phyloP scores from a whole-genome alignment of 768 basidiomycete genomes.

The Tylopilus rubrobrunneus region DNA sequence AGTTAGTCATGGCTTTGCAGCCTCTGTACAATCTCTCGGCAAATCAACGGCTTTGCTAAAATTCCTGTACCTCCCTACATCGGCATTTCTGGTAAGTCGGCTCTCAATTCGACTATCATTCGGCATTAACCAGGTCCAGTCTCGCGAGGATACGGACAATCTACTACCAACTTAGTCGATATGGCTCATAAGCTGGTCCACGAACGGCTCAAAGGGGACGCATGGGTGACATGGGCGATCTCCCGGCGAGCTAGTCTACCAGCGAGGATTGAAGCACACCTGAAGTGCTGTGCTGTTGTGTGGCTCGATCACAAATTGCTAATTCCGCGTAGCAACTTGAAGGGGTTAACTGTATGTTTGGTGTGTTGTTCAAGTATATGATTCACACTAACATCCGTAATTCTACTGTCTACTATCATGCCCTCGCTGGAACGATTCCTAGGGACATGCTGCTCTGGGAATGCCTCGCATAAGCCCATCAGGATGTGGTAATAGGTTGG shows the following conservation, averaged over 20 bases:
- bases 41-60: neutral
- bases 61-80: neutral
- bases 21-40: neutral
- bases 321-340: neutral
- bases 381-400: neutral
- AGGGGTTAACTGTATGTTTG: neutral
- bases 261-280: conserved; percentile 1
- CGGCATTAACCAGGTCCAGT: neutral
- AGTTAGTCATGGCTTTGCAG: too few species aligned
- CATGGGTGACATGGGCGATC: conserved; percentile 6
- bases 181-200: neutral
- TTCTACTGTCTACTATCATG: neutral
- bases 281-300: neutral
- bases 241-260: conserved; percentile 3
- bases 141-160: too few species aligned
- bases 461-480: neutral
- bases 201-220: conserved; percentile 4
- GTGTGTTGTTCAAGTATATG: neutral
- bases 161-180: neutral
- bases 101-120: too few species aligned
- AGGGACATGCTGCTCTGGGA: neutral
- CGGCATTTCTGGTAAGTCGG: neutral
- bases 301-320: neutral
- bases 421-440: neutral
- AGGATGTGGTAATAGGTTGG: neutral